Conservation (phyloP, 2,329 filamentous ascomycete species). For the Penicillium aurantiogriseum region DNA sequence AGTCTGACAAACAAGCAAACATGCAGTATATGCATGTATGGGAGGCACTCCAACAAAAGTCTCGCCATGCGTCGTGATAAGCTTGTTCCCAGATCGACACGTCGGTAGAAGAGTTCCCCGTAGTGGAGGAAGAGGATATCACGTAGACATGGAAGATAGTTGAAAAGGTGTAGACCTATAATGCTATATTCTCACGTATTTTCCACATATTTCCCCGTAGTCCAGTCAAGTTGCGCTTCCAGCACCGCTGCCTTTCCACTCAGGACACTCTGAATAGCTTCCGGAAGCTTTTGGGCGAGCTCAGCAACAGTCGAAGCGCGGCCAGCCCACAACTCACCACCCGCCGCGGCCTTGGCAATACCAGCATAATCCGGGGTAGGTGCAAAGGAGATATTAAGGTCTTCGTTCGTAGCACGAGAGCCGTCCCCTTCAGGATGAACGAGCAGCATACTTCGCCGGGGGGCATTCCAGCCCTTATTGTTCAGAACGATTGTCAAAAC, state of each 20-base stretch:
- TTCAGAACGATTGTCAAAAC: constrained; percentile 67
- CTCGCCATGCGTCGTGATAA: no score
- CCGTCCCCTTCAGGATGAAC: constrained; percentile 66
- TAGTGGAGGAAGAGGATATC: no score
- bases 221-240: constrained; percentile 59
- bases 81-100: no score
- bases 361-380: constrained; percentile 67
- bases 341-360: constrained; percentile 65
- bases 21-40: no score
- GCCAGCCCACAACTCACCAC: constrained; percentile 61
- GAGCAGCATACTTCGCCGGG: constrained; percentile 58
- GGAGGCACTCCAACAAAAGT: no score
- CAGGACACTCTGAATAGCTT: constrained; percentile 60
- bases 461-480: constrained; percentile 71
- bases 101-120: no score
- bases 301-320: constrained; percentile 58
- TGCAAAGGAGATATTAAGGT: constrained; percentile 65
- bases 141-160: no score
- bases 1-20: no score
- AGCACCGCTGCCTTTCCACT: constrained; percentile 60
- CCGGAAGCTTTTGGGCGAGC: constrained; percentile 52
- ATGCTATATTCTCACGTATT: neutral
- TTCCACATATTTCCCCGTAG: constrained; percentile 52
- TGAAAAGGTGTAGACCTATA: no score
- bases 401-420: constrained; percentile 60